These are phyloP conservation scores for Penicillium sp. DNA, from an alignment of 2,329 filamentous ascomycete species.

Conservation along the genomic window DNA sequence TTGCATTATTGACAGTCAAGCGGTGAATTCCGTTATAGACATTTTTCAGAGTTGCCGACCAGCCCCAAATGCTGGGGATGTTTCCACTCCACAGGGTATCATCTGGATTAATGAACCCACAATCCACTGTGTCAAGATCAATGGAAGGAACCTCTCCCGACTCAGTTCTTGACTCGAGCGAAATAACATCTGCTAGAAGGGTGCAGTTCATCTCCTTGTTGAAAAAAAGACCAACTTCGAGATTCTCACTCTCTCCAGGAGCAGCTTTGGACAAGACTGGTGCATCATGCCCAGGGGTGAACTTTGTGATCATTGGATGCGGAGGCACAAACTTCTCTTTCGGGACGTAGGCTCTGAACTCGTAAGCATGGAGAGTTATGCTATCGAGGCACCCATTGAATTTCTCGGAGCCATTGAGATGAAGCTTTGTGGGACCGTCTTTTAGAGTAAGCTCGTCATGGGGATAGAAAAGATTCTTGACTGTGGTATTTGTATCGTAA, in stretches of 20 bases:
- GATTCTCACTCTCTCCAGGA: slow-evolving; percentile 41
- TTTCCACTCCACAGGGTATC: slow-evolving; percentile 47
- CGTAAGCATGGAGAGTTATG: slow-evolving; percentile 55
- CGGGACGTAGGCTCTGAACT: slow-evolving; percentile 61
- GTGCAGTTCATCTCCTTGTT: slow-evolving; percentile 61
- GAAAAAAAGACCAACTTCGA: slow-evolving; percentile 58
- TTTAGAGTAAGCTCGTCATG: slow-evolving; percentile 57
- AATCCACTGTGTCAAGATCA: slow-evolving; percentile 46
- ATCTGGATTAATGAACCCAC: slow-evolving; percentile 40
- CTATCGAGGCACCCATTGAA: slow-evolving; percentile 56
- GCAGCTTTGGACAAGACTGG: slow-evolving; percentile 52
- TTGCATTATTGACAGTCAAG: slow-evolving; percentile 56
- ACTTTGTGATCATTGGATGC: slow-evolving; percentile 58
- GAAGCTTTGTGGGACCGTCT: slow-evolving; percentile 46
- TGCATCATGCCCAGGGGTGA: slow-evolving; percentile 60
- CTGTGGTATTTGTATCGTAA: slow-evolving; percentile 53
- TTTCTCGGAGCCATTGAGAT: slow-evolving; percentile 47
- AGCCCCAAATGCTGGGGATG: slow-evolving; percentile 55
- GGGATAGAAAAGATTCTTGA: slow-evolving; percentile 63
- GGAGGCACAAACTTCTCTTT: slow-evolving; percentile 50
- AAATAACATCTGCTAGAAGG: slow-evolving; percentile 51
- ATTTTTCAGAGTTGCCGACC: slow-evolving; percentile 52
- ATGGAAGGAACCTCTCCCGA: slow-evolving; percentile 45
- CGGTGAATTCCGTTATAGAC: slow-evolving; percentile 62
- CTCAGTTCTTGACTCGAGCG: slow-evolving; percentile 54